phyloP scores from a whole-genome alignment of 1,284 basidiomycete genomes.

The Apiotrichum porosum region DNA sequence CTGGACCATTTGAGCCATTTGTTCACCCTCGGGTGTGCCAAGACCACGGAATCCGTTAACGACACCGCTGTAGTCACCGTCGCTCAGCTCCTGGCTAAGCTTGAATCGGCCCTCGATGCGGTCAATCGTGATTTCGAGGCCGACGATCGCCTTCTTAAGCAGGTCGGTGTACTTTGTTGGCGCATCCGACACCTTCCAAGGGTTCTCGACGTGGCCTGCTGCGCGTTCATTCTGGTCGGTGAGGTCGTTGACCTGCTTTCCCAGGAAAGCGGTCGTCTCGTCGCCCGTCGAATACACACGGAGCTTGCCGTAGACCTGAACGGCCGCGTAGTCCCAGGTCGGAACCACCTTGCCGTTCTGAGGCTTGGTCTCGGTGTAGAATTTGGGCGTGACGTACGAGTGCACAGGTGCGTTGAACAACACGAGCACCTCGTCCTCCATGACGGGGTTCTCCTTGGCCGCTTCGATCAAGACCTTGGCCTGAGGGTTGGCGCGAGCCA shows the following conservation, averaged over 20 bases:
- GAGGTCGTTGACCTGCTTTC: constrained; percentile 38
- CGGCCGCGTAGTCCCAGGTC: constrained; percentile 48
- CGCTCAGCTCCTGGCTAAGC: constrained; percentile 45
- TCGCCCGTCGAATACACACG: constrained; percentile 25
- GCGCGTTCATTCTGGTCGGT: constrained; percentile 27
- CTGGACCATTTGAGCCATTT: constrained; percentile 39
- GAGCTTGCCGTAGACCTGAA: constrained; percentile 45
- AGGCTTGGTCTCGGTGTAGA: constrained; percentile 45
- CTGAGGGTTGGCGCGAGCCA: constrained; percentile 48
- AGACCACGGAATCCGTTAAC: constrained; percentile 40
- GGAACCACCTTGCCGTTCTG: constrained; percentile 46
- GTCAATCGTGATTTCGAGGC: constrained; percentile 46
- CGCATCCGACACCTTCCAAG: constrained; percentile 48
- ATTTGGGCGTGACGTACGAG: constrained; percentile 45
- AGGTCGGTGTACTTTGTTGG: constrained; percentile 47
- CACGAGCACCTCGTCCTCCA: constrained; percentile 41
- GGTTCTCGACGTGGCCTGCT: constrained; percentile 8
- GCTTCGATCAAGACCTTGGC: constrained; percentile 33
- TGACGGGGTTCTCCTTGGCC: neutral
- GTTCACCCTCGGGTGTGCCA: constrained; percentile 28
- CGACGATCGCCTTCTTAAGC: constrained; percentile 48
- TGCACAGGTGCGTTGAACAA: constrained; percentile 44
- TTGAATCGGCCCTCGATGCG: constrained; percentile 49
- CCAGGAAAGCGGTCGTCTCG: constrained; percentile 25
- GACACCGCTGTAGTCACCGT: constrained; percentile 46